Conservation (phyloP, 495 filamentous ascomycete species). For the Alectoria sarmentosa region DNA sequence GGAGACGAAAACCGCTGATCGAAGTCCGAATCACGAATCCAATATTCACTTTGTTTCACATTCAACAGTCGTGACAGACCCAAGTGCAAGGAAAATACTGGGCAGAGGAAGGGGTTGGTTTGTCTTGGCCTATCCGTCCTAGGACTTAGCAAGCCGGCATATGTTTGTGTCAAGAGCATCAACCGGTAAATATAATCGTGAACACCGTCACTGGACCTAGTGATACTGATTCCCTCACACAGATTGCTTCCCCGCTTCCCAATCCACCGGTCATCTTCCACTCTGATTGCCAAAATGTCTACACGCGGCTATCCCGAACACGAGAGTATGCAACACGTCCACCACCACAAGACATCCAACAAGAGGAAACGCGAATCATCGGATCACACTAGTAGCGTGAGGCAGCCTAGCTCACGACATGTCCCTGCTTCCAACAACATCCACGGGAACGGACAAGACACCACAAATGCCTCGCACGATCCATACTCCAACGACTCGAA, state of each 20-base stretch:
- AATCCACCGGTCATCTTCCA: not conserved
- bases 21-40: not conserved
- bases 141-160: not conserved
- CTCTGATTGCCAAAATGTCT: conserved; percentile 1
- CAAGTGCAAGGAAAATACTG: not conserved
- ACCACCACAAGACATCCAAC: conserved; percentile 20
- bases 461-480: not conserved
- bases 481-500: conserved; percentile 13
- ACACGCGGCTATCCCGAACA: conserved; percentile 13
- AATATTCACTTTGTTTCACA: not conserved
- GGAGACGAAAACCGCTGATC: not conserved
- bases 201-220: not conserved
- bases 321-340: conserved; percentile 11
- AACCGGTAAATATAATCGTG: not conserved
- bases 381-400: conserved; percentile 16
- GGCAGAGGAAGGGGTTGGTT: not conserved
- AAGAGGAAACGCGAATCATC: conserved; percentile 26
- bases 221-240: not conserved
- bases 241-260: not conserved
- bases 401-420: conserved; percentile 15
- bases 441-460: conserved; percentile 20
- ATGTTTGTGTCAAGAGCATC: not conserved
- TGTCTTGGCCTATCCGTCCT: not conserved
- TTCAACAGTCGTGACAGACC: not conserved
- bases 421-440: conserved; percentile 16